Base-by-base conservation (phyloP, 331 rosid genomes). In the Quercus tomentella region DNA sequence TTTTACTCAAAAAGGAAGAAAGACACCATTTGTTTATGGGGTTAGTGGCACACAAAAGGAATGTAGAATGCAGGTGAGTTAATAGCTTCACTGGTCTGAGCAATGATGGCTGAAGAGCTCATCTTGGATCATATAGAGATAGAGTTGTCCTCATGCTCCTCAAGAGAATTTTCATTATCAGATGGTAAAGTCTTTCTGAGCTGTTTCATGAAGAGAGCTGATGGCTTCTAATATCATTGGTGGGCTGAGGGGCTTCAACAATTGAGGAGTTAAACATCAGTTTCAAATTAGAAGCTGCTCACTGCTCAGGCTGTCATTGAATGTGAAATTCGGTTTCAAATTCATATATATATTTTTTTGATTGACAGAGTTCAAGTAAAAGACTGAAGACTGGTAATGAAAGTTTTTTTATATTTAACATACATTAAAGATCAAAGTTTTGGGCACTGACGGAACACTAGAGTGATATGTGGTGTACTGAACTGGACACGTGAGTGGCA, bases 401-500 rank as follows among this genome's bases (percentile, higher is more conserved):
- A 21, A 23, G 1, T 21, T 21, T 57, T 57, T 21, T 22, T 57
- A 8, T 57, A 3, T 57, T 21, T 57, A 21, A 57, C 63, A 9
- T 57, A 8, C 12, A 41, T 41, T 2, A 41, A 41, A 41, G 45
- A 41, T 12, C 12, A 41, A 41, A 41, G 45, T 41, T 41, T 41
- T 8, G 45, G 8, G 45, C 12, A 2, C 45, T 8, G 8, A 41
- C 0, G 3, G 12, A 41, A 0, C 12, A 41, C 12, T 41, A 37
- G 45, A 8, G 45, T 41, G 45, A 41, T 41, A 41, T 9, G 12
- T 41, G 12, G 45, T 41, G 12, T 2, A 41, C 0, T 41, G 12
- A 41, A 41, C 0, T 2, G 1, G 0, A 49, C 0, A 12, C 5
- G 5, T 10, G 0, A 49, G 4, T 49, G 54, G 0, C 1, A 49